Evolutionary conservation across 208 protist species (phyloP).

Genomic region (Trypanosoma grayi): DNA sequence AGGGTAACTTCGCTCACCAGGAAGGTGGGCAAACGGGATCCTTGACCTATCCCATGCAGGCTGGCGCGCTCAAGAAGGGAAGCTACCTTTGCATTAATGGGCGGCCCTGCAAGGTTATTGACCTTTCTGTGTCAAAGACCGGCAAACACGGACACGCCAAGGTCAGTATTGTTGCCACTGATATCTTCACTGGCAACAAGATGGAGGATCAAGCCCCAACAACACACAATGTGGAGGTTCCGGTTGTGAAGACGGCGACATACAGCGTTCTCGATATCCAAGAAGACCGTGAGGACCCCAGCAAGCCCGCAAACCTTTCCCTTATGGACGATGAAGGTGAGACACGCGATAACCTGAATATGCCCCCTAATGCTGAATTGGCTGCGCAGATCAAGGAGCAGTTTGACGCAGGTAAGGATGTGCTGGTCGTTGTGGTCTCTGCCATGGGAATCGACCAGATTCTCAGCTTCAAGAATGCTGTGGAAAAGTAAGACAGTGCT

Average conservation of each 20-base stretch:
- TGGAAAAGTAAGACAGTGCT: conserved; percentile 27
- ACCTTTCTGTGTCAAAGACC: conserved; percentile 98
- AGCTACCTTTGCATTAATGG: conserved; percentile 88
- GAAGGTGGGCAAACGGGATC: conserved; percentile 65
- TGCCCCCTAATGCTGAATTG: conserved; percentile 91
- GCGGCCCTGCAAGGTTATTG: conserved; percentile 97
- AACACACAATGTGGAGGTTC: conserved; percentile 97
- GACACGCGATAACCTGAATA: conserved; percentile 94
- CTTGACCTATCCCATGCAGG: conserved; percentile 82
- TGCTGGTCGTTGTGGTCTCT: conserved; percentile 91
- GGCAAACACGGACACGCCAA: conserved; percentile 99
- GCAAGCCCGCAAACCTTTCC: conserved; percentile 67
- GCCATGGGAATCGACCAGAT: conserved; percentile 96
- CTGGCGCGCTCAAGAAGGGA: conserved; percentile 90
- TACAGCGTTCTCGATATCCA: conserved; percentile 94
- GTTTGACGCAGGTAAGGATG: conserved; percentile 93
- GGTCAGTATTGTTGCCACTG: conserved; percentile 96
- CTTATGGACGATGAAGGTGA: conserved; percentile 93
- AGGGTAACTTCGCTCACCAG: conserved; percentile 75
- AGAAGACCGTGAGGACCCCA: conserved; percentile 81
- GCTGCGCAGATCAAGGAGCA: conserved; percentile 87
- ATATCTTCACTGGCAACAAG: conserved; percentile 99
- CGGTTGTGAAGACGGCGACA: conserved; percentile 94
- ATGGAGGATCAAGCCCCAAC: conserved; percentile 97
- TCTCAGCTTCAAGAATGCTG: conserved; percentile 92